These are phyloP conservation scores for Rosa persica DNA, from an alignment of 306 rosid genomes.

Conservation along the genomic window DNA sequence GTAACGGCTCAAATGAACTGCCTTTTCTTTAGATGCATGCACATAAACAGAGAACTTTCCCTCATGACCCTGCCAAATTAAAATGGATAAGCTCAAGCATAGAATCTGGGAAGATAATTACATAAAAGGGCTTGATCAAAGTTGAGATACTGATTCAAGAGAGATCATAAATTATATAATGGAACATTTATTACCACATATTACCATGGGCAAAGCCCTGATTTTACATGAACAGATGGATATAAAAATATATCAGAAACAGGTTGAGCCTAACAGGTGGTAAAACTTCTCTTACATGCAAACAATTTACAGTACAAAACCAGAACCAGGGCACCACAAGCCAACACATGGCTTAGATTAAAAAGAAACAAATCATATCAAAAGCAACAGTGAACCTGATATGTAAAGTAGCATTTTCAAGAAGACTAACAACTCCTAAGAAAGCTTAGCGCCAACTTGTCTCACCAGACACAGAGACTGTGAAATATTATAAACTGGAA, in stretches of 20 bases:
- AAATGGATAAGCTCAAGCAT: slow-evolving; percentile 27
- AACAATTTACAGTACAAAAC: background rate
- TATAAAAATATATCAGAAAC: background rate
- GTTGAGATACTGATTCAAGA: background rate
- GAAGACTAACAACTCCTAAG: background rate
- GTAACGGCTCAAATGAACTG: slow-evolving; percentile 82
- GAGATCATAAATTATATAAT: background rate
- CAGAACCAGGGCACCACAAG: background rate
- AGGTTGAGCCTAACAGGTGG: background rate
- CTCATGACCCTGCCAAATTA: slow-evolving; percentile 86
- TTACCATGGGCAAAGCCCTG: background rate
- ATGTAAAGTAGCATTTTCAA: background rate
- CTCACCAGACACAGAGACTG: background rate
- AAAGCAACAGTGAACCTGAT: background rate
- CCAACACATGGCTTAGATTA: background rate
- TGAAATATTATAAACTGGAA: background rate
- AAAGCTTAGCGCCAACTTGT: slow-evolving; percentile 1
- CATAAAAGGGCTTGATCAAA: slow-evolving; percentile 5
- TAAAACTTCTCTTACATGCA: background rate
- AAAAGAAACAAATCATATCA: background rate
- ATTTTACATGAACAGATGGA: background rate
- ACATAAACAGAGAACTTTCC: slow-evolving; percentile 93
- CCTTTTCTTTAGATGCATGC: slow-evolving; percentile 85
- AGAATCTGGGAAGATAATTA: slow-evolving; percentile 19
- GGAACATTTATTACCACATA: background rate